Percentiles rank a stretch among this genome's conserved stretches.
Evolutionary conservation across 805 yeast genomes (phyloP).

Genomic region (Saccharomycopsis fibuligera): DNA sequence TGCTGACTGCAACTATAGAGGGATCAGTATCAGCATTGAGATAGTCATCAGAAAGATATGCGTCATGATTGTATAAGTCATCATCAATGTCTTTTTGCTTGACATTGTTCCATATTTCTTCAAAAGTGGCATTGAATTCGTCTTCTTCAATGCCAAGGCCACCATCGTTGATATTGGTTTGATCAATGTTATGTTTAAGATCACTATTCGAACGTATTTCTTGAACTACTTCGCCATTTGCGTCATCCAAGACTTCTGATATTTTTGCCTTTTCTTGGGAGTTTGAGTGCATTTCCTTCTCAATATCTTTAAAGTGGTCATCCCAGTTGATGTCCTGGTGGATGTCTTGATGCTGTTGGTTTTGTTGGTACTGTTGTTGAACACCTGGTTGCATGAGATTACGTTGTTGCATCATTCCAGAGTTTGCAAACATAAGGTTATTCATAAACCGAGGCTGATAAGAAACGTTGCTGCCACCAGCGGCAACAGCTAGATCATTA

Average conservation of each 20-base stretch:
- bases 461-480: background rate
- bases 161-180: too few species aligned
- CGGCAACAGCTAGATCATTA: too few species aligned
- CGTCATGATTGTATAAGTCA: constrained; percentile 22
- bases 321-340: constrained; percentile 37
- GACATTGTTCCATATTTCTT: constrained; percentile 36
- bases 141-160: background rate
- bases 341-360: constrained; percentile 15
- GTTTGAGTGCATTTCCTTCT: constrained; percentile 23
- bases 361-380: constrained; percentile 16
- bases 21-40: constrained; percentile 17
- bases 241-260: too few species aligned
- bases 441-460: constrained; percentile 20
- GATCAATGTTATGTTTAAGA: constrained; percentile 25
- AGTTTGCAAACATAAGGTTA: constrained; percentile 12
- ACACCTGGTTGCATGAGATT: constrained; percentile 9
- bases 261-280: constrained; percentile 15
- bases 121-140: constrained; percentile 27
- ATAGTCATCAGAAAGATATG: background rate
- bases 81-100: constrained; percentile 30
- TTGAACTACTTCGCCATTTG: constrained; percentile 11
- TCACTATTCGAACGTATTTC: constrained; percentile 16
- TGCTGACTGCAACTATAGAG: too few species aligned
- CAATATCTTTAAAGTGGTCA: constrained; percentile 35
- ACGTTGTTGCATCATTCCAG: background rate